phyloP scores from a whole-genome alignment of 495 filamentous ascomycete species.

The Penicillium maclennaniae region DNA sequence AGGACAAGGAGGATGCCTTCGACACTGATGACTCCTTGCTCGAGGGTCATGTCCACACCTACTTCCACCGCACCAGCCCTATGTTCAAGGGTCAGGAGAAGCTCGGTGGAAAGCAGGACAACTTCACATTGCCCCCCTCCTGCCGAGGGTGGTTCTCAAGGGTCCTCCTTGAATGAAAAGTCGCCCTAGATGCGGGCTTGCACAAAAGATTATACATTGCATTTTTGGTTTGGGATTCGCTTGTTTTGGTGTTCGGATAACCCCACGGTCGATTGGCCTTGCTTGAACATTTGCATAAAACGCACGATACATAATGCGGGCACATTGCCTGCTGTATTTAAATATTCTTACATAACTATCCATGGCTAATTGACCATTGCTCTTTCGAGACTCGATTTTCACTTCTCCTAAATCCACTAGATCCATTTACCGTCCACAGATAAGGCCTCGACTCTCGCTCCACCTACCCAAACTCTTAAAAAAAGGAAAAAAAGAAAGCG shows the following conservation, averaged over 20 bases:
- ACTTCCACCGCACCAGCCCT: slow-evolving; percentile 49
- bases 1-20: slow-evolving; percentile 28
- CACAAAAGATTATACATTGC: background rate
- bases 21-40: slow-evolving; percentile 43
- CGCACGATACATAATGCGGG: slow-evolving; percentile 17
- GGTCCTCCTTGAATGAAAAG: slow-evolving; percentile 10
- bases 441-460: no score
- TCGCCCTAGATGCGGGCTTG: background rate
- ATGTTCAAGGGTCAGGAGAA: slow-evolving; percentile 49
- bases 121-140: slow-evolving; percentile 39
- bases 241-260: background rate
- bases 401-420: background rate
- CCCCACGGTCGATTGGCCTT: background rate
- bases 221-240: slow-evolving; percentile 3
- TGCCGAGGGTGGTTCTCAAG: slow-evolving; percentile 26
- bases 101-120: slow-evolving; percentile 31
- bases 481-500: background rate
- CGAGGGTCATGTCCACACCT: slow-evolving; percentile 44
- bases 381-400: background rate
- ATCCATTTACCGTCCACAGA: background rate
- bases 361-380: slow-evolving; percentile 10
- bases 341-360: slow-evolving; percentile 21
- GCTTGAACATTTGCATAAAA: slow-evolving; percentile 18
- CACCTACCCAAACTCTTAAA: no score
- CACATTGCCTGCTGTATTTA: slow-evolving; percentile 18